Evolutionary conservation across 2,329 filamentous ascomycete species (phyloP), one percentile per base, ranked within the genome.

Genomic region (Monosporascus cannonballus): DNA sequence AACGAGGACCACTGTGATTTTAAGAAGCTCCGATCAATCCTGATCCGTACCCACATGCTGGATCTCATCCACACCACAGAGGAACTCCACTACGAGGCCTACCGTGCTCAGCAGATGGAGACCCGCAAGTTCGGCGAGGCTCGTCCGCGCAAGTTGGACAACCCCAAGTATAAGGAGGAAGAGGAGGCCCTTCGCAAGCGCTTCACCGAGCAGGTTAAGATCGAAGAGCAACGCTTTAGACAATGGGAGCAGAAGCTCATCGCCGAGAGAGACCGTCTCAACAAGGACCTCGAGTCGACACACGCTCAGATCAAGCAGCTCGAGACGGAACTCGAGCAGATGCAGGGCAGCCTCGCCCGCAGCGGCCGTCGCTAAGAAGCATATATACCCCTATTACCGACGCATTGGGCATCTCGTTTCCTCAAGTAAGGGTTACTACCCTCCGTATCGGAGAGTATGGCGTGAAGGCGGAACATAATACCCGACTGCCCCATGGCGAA

Each of bases 171-270:
- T 84, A 99, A 99, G 85, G 94, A 99, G 74, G 94, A 99, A 76
- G 94, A 99, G 72, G 94, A 99, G 81, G 89, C 90, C 57, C 85
- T 99, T 61, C 87, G 94, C 76, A 99, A 99, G 86, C 86, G 95
- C 65, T 99, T 99, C 78, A 99, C 94, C 64, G 94, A 99, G 79
- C 94, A 99, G 75, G 94, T 99, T 80, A 99, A 99, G 89, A 89
- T 99, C 68, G 95, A 99, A 80, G 94, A 99, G 78, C 91, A 96
- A 79, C 86, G 94, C 62, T 99, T 99, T 86, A 86, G 95, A 75
- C 89, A 96, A 77, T 99, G 94, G 94, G 94, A 99, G 79, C 94
- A 99, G 85, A 97, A 97, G 84, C 89, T 99, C 73, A 99, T 99
- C 68, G 86, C 90, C 59, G 94, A 99, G 84, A 88, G 94, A 74